Base-by-base conservation (phyloP, 164 flowering plant genomes). In the Umbilicus rupestris region DNA sequence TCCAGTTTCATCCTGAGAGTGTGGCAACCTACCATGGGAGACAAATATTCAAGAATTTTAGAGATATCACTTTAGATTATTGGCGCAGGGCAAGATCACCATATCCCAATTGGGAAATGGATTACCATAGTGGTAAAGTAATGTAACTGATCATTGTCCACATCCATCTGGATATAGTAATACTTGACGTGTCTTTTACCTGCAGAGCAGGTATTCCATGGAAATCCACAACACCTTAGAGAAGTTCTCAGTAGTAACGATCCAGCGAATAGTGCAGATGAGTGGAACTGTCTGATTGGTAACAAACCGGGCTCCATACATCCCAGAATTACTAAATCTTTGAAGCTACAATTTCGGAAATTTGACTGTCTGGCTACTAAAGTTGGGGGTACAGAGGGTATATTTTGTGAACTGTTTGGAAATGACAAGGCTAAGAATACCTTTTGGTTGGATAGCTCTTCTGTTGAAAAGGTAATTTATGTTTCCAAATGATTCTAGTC, bases 1-100 rank as follows among this genome's bases (percentile, higher is more conserved):
- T 63, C 35, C 86, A 94, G 99, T 94, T 94, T 75, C 99, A 94
- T 73, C 99, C 99, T 4, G 99, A 94, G 76, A 94, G 99, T 71
- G 72, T 94, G 66, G 99, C 96, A 50, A 94, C 99, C 42, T 71
- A 67, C 70, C 74, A 85, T 67, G 99, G 99, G 59, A 87, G 83
- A 70, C 77, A 82, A 75, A 78, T 94, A 73, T 89, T 94, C 68
- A 74, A 84, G 69, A 95, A 95, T 73, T 95, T 95, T 76, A 80
- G 81, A 69, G 84, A 85, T 62, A 83, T 89, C 30, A 95, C 99
- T 15, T 72, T 79, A 20, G 93, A 92, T 66, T 84, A 91, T 70
- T 91, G 87, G 96, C 64, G 28, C 46, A 70, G 73, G 39, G 74
- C 33, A 68, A 73, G 77, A 63, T 66, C 85, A 47, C 67, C 81